Conservation (phyloP, 345 rosid genomes). For the Jatropha curcas region DNA sequence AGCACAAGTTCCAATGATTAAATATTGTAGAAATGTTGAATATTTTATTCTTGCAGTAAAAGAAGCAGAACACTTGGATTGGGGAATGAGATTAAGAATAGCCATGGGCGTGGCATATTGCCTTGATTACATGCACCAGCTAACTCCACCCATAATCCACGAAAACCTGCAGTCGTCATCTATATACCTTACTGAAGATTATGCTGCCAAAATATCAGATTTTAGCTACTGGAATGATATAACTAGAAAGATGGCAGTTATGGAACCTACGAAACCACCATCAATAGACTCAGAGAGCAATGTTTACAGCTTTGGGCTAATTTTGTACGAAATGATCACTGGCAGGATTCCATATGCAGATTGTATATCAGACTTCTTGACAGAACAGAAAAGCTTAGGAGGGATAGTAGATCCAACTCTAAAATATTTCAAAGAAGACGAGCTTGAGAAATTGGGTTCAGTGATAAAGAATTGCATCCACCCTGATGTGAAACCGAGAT, state of each 20-base stretch:
- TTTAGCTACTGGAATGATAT: constrained; percentile 56
- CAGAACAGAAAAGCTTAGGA: constrained; percentile 34
- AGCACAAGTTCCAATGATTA: no score
- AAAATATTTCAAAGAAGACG: constrained; percentile 48
- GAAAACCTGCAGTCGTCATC: constrained; percentile 63
- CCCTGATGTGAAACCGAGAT: constrained; percentile 57
- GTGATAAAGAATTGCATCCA: constrained; percentile 64
- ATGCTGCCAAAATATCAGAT: constrained; percentile 89
- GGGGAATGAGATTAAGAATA: constrained; percentile 76
- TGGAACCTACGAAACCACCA: constrained; percentile 43
- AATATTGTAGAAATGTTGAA: no score
- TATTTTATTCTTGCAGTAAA: constrained; percentile 52
- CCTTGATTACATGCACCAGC: constrained; percentile 87
- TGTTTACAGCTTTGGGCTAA: constrained; percentile 62
- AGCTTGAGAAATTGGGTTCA: constrained; percentile 50
- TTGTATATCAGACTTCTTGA: constrained; percentile 49
- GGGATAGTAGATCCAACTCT: constrained; percentile 71
- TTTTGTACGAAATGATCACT: constrained; percentile 71
- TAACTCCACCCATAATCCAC: constrained; percentile 65
- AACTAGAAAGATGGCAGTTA: constrained; percentile 41
- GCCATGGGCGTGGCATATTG: constrained; percentile 88
- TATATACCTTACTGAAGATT: constrained; percentile 79
- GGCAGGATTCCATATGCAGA: constrained; percentile 60
- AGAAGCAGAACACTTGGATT: constrained; percentile 83
- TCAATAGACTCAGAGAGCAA: constrained; percentile 46